phyloP scores from a whole-genome alignment of 768 basidiomycete species.

The Zangia roseola region DNA sequence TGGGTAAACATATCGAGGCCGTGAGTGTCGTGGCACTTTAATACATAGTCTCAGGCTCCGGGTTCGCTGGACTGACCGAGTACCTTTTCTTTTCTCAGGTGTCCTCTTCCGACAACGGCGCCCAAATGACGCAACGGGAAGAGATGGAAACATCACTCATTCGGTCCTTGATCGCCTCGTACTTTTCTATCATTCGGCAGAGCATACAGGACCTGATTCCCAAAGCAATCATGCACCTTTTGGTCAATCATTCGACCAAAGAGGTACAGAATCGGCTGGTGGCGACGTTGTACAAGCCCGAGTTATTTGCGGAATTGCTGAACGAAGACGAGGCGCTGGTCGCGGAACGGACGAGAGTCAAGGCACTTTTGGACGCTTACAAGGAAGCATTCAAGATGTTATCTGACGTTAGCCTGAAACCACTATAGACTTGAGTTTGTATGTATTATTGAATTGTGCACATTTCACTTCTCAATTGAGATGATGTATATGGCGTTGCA shows the following conservation, averaged over 20 bases:
- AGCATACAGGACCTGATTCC: slow-evolving; percentile 96
- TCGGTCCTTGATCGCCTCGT: slow-evolving; percentile 90
- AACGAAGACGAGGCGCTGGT: slow-evolving; percentile 96
- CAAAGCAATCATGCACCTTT: slow-evolving; percentile 97
- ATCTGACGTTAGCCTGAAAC: slow-evolving; percentile 78
- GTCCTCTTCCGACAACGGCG: slow-evolving; percentile 57
- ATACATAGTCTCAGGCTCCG: slow-evolving; percentile 2
- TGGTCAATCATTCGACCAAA: slow-evolving; percentile 96
- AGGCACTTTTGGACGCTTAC: slow-evolving; percentile 93
- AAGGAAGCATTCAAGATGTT: slow-evolving; percentile 89
- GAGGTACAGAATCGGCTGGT: slow-evolving; percentile 96
- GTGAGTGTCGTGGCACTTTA: slow-evolving; percentile 49
- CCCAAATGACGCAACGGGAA: slow-evolving; percentile 73
- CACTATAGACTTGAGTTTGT: slow-evolving; percentile 36
- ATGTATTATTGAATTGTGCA: not conserved
- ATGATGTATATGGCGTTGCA: too few relatives aligned
- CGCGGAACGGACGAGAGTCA: slow-evolving; percentile 89
- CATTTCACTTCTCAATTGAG: not conserved
- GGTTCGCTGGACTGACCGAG: too few relatives aligned
- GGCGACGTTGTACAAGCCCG: slow-evolving; percentile 92
- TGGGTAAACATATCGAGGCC: slow-evolving; percentile 96
- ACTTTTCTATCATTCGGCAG: slow-evolving; percentile 95
- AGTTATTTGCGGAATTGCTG: slow-evolving; percentile 84
- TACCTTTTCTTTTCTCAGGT: slow-evolving; percentile 35
- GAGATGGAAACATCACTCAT: slow-evolving; percentile 97